Evolutionary conservation across 2,329 filamentous ascomycete genomes (phyloP), one percentile per base, ranked within the genome.

Genomic region (Thielaviopsis punctulata): DNA sequence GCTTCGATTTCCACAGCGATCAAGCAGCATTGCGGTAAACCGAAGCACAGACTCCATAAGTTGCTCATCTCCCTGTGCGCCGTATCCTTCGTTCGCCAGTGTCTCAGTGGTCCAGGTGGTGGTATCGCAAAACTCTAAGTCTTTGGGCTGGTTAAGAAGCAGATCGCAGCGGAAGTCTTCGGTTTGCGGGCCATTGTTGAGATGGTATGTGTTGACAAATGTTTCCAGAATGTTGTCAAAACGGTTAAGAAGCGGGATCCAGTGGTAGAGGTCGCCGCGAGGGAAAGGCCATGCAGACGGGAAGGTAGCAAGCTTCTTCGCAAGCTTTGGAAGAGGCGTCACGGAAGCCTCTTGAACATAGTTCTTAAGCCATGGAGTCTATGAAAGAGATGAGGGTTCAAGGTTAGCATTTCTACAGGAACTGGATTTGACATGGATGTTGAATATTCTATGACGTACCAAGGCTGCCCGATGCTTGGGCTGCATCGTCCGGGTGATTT

Each of bases 1-100:
- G 68, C 89, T 95, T 59, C 93, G 77, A 63, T 98, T 98, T 55
- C 90, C 92, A 66, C 92, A 98, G 63, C 95, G 92, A 64, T 96
- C 87, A 49, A 96, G 70, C 25, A 98, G 73, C 65, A 94, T 77
- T 56, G 83, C 79, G 21, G 89, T 95, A 66, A 98, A 98, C 59
- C 78, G 74, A 55, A 98, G 72, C 51, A 96, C 75, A 25, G 78
- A 73, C 63, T 94, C 82, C 52, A 96, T 70, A 56, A 98, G 73
- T 61, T 84, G 72, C 59, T 80, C 73, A 65, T 98, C 92, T 58
- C 85, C 89, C 61, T 95, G 84, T 51, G 73, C 63, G 2, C 76
- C 71, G 63, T 83, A 87, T 24, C 81, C 83, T 52, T 84, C 65
- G 57, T 73, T 65, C 51, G 66, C 63, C 48, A 87, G 68, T 56